Evolutionary conservation across 768 basidiomycete species (phyloP), one percentile per base, ranked within the genome.

Genomic region (Kwoniella shandongensis): DNA sequence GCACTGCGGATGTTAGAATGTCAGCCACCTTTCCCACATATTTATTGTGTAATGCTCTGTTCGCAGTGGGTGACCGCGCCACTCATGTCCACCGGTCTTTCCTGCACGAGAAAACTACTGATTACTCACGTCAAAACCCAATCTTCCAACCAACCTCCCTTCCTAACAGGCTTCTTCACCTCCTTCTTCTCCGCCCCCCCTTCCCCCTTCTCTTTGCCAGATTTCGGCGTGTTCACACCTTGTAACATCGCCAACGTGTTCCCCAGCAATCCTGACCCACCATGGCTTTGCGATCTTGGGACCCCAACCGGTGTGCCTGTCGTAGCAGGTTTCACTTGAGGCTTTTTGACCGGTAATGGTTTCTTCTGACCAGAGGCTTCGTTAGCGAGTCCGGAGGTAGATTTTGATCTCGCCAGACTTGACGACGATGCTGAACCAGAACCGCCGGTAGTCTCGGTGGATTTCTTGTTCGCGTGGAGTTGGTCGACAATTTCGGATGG

Each of bases 171-270:
- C 40, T 42, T 42, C n/a, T 42, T 42, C 8, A 42, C n/a, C n/a
- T 42, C 40, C 8, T 42, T 42, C 40, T 42, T 23, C n/a, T 18
- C 22, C 7, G 8, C n/a, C 40, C n/a, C n/a, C n/a, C 6, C 22
- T 6, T 23, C 40, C 40, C 40, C 40, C 17, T 42, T 23, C 8
- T 32, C 32, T 13, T 32, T 32, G 13, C n/a, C n/a, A 6, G 22
- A 6, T 17, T 42, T 42, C n/a, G 40, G 40, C n/a, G 40, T 42
- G 7, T 17, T 17, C n/a, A 23, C 22, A 42, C 40, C 40, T 18
- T 42, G 40, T 42, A 42, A 17, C n/a, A 42, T 5, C n/a, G 40
- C 40, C 40, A 42, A 18, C 7, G 40, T 42, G n/a, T 42, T 42
- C n/a, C 40, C 40, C 7, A 42, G 22, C 22, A 42, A 23, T n/a